phyloP scores from a whole-genome alignment of 192 early-diverging fungal species.

The Coemansia sp. region DNA sequence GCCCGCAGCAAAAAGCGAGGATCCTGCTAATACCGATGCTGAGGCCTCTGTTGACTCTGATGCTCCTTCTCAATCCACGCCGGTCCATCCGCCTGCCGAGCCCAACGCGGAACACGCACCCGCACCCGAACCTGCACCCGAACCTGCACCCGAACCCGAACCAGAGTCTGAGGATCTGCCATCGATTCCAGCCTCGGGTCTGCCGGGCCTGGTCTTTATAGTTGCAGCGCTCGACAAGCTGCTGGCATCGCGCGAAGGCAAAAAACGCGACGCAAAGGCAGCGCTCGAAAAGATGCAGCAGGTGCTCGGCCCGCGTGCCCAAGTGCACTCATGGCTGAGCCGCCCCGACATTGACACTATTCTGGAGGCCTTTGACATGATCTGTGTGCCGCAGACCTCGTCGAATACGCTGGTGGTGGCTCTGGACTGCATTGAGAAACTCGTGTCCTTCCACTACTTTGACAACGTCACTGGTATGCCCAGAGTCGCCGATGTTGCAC shows the following conservation, averaged over 20 bases:
- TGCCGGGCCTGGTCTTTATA: conserved; percentile 57
- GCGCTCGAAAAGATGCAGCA: conserved; percentile 50
- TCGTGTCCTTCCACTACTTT: conserved; percentile 64
- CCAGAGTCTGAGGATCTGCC: no score
- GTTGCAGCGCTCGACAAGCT: conserved; percentile 64
- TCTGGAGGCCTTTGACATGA: conserved; percentile 65
- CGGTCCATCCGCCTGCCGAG: no score
- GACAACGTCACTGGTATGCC: conserved; percentile 30
- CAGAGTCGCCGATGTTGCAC: conserved; percentile 7
- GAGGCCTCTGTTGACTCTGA: no score
- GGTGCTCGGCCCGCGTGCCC: conserved; percentile 12
- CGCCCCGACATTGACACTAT: conserved; percentile 44
- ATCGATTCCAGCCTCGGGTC: conserved; percentile 1
- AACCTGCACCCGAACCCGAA: no score
- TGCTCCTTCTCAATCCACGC: no score
- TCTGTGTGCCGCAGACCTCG: conserved; percentile 63
- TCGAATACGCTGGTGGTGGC: conserved; percentile 60
- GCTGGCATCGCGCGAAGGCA: conserved; percentile 53
- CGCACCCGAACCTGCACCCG: no score
- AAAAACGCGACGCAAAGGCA: conserved; percentile 45
- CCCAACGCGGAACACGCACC: no score
- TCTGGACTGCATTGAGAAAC: conserved; percentile 80
- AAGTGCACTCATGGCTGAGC: conserved; percentile 13
- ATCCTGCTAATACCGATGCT: no score
- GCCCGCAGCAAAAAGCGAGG: no score